Conservation (phyloP, 1,284 basidiomycete genomes). For the Caloboletus inedulis region DNA sequence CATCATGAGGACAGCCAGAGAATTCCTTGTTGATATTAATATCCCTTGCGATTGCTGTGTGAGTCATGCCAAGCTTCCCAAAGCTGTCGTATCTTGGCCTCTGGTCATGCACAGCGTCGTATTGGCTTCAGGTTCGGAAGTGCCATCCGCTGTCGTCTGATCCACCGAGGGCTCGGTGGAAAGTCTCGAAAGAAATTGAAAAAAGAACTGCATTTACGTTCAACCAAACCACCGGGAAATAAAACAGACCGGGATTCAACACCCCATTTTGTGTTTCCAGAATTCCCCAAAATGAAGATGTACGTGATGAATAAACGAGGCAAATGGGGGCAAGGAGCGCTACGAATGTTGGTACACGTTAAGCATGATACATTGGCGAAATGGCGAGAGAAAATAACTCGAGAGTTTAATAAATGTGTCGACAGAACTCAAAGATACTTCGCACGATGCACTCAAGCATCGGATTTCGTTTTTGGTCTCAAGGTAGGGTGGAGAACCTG, state of each 20-base stretch:
- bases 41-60: too few species aligned
- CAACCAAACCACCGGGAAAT: conserved; percentile 2
- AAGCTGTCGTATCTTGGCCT: too few species aligned
- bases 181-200: not conserved
- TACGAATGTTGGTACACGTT: conserved; percentile 22
- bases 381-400: conserved; percentile 1
- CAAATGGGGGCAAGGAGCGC: not conserved
- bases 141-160: not conserved
- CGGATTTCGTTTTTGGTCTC: conserved; percentile 28
- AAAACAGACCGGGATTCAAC: conserved; percentile 9
- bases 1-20: too few species aligned
- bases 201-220: conserved; percentile 6
- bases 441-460: conserved; percentile 15
- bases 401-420: not conserved
- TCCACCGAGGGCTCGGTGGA: not conserved
- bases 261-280: conserved; percentile 19
- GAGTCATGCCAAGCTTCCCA: too few species aligned
- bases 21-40: too few species aligned
- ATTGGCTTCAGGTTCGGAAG: not conserved
- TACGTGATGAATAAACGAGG: not conserved
- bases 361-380: conserved; percentile 20
- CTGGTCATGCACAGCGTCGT: not conserved
- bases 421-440: not conserved
- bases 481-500: conserved; percentile 66
- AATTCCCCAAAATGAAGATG: conserved; percentile 3